A percentile compares a stretch with the other conserved stretches of the same genome.
Conservation (phyloP, 768 basidiomycete genomes). For the Coprinopsis cinerea region DNA sequence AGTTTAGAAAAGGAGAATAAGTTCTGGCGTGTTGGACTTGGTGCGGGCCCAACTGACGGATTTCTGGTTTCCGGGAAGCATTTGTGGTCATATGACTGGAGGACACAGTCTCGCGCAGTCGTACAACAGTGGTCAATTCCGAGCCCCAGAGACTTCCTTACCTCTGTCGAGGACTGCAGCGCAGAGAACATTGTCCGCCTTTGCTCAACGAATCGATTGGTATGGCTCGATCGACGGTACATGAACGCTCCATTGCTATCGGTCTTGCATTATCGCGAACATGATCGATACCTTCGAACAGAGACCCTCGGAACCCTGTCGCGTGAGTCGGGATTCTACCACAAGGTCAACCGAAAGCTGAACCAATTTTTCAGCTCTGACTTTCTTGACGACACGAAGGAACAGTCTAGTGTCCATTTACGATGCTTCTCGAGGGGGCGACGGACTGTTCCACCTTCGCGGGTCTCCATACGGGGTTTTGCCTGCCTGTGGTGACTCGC, state of each 20-base stretch:
- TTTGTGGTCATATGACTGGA: slow-evolving; percentile 44
- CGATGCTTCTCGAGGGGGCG: slow-evolving; percentile 43
- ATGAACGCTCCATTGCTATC: slow-evolving; percentile 53
- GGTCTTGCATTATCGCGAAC: slow-evolving; percentile 53
- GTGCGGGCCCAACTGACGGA: slow-evolving; percentile 28
- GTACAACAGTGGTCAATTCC: neutral
- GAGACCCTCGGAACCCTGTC: slow-evolving; percentile 28
- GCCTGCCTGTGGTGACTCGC: slow-evolving; percentile 10
- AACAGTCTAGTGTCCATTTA: slow-evolving; percentile 60
- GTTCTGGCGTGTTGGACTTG: slow-evolving; percentile 51
- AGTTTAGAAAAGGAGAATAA: neutral
- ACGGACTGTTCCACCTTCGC: slow-evolving; percentile 38
- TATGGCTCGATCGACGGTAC: slow-evolving; percentile 68
- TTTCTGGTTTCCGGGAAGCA: slow-evolving; percentile 41
- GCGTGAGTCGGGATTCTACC: neutral
- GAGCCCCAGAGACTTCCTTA: slow-evolving; percentile 35
- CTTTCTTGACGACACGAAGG: slow-evolving; percentile 53
- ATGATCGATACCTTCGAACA: slow-evolving; percentile 51
- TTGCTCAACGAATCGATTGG: slow-evolving; percentile 53
- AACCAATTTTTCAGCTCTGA: slow-evolving; percentile 34
- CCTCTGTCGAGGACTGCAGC: slow-evolving; percentile 43
- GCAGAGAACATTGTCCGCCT: slow-evolving; percentile 44
- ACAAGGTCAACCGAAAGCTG: neutral
- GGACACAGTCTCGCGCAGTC: slow-evolving; percentile 17
- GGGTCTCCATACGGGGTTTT: slow-evolving; percentile 41